Conservation (phyloP, 441 rosid species). For the Raphanus hybrid region DNA sequence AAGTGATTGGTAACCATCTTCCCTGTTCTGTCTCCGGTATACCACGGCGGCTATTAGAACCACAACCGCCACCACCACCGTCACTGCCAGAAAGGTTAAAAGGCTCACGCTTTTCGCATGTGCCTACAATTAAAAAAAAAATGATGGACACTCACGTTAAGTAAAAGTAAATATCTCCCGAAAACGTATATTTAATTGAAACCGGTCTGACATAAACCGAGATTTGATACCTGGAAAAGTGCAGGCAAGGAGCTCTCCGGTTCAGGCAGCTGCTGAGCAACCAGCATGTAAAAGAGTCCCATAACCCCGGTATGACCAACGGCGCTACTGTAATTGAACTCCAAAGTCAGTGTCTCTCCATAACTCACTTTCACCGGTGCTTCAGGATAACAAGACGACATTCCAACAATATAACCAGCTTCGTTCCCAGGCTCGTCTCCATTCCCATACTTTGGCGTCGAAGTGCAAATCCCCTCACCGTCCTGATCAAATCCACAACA, state of each 20-base stretch:
- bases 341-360: slow-evolving; percentile 66
- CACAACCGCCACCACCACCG: slow-evolving; percentile 41
- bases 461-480: slow-evolving; percentile 65
- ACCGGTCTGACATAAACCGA: not conserved
- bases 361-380: slow-evolving; percentile 57
- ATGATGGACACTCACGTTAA: not conserved
- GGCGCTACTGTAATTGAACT: slow-evolving; percentile 63
- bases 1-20: slow-evolving; percentile 54
- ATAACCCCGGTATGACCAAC: slow-evolving; percentile 75
- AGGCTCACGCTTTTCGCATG: slow-evolving; percentile 10
- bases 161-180: not conserved
- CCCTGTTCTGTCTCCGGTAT: slow-evolving; percentile 40
- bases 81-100: slow-evolving; percentile 29
- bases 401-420: slow-evolving; percentile 87
- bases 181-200: not conserved
- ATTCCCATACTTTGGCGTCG: slow-evolving; percentile 64
- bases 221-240: slow-evolving; percentile 44
- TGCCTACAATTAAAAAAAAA: slow-evolving; percentile 22
- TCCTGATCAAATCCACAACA: slow-evolving; percentile 47
- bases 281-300: slow-evolving; percentile 79
- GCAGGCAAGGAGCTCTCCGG: slow-evolving; percentile 25
- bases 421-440: slow-evolving; percentile 87
- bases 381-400: slow-evolving; percentile 84
- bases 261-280: slow-evolving; percentile 58
- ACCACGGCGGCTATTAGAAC: slow-evolving; percentile 37